phyloP scores from a whole-genome alignment of 768 basidiomycete species.

The Exsudoporus frostii region DNA sequence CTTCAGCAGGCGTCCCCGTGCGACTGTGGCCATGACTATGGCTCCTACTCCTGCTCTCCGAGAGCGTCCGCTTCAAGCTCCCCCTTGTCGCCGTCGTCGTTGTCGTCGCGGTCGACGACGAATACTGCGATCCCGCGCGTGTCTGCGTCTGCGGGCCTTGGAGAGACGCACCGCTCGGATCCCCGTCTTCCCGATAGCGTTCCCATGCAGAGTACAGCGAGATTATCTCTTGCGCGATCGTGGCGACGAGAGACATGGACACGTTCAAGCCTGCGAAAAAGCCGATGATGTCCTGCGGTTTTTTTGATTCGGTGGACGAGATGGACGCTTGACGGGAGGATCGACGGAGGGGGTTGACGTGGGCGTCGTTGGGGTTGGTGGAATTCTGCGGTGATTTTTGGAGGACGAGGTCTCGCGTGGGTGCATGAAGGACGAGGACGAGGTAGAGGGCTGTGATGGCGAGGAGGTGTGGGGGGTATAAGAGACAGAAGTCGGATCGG shows the following conservation, averaged over 20 bases:
- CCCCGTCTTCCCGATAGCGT: slow-evolving; percentile 65
- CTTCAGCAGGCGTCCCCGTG: slow-evolving; percentile 28
- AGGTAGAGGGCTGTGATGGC: slow-evolving; percentile 91
- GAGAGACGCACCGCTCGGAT: slow-evolving; percentile 34
- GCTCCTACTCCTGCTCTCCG: slow-evolving; percentile 25
- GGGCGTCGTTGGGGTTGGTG: slow-evolving; percentile 8
- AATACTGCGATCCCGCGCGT: slow-evolving; percentile 19
- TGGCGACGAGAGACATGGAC: slow-evolving; percentile 74
- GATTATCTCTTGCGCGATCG: slow-evolving; percentile 89
- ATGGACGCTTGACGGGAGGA: slow-evolving; percentile 49
- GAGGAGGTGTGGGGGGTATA: slow-evolving; percentile 93
- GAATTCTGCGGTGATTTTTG: slow-evolving; percentile 33
- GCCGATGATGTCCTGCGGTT: slow-evolving; percentile 64
- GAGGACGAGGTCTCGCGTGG: slow-evolving; percentile 46
- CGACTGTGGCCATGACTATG: slow-evolving; percentile 23
- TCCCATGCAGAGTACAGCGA: slow-evolving; percentile 89
- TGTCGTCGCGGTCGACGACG: slow-evolving; percentile 4
- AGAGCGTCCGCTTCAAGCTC: slow-evolving; percentile 22
- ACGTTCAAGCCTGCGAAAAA: slow-evolving; percentile 89
- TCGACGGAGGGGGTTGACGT: slow-evolving; percentile 46
- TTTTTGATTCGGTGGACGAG: slow-evolving; percentile 28
- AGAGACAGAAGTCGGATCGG: slow-evolving; percentile 87
- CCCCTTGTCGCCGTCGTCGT: slow-evolving; percentile 11
- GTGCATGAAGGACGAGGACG: slow-evolving; percentile 70
- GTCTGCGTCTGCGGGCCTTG: not conserved